Evolutionary conservation across 352 stramenopile genomes (phyloP).

Genomic region (Globisporangium perplexum): DNA sequence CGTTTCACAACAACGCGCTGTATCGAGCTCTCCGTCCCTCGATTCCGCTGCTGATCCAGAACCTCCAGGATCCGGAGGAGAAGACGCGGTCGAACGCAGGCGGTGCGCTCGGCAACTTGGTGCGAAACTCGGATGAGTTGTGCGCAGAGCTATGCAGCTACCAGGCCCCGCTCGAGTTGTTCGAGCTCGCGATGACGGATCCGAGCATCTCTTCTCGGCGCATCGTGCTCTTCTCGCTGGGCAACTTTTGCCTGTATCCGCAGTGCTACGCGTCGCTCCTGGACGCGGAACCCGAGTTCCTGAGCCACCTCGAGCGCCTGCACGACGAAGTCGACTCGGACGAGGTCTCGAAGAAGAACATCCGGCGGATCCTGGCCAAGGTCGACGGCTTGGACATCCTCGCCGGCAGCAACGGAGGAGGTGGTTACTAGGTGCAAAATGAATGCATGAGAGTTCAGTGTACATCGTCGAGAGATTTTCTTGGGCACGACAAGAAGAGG

Average conservation of each 20-base stretch:
- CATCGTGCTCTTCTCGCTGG: constrained; percentile 90
- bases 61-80: constrained; percentile 73
- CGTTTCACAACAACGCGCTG: constrained; percentile 83
- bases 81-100: constrained; percentile 92
- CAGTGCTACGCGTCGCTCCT: constrained; percentile 59
- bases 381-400: constrained; percentile 25
- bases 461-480: too few relatives aligned
- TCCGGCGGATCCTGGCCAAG: constrained; percentile 58
- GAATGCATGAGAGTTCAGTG: not conserved
- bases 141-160: constrained; percentile 56
- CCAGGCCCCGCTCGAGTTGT: constrained; percentile 62
- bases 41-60: constrained; percentile 62
- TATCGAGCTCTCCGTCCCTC: constrained; percentile 62
- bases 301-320: constrained; percentile 36
- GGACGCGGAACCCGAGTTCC: constrained; percentile 30
- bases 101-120: constrained; percentile 89
- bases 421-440: too few relatives aligned
- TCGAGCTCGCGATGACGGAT: constrained; percentile 63
- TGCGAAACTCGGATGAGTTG: constrained; percentile 84
- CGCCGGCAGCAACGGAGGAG: not conserved
- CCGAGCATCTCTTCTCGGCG: constrained; percentile 50
- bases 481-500: too few relatives aligned
- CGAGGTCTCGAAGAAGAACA: constrained; percentile 64
- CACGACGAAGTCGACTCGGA: constrained; percentile 62
- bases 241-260: constrained; percentile 84